Percentiles rank a stretch among this genome's conserved stretches.
These are phyloP conservation scores for Arthrobotrys megalospora DNA, from an alignment of 2,329 filamentous ascomycete species.

Conservation along the genomic window DNA sequence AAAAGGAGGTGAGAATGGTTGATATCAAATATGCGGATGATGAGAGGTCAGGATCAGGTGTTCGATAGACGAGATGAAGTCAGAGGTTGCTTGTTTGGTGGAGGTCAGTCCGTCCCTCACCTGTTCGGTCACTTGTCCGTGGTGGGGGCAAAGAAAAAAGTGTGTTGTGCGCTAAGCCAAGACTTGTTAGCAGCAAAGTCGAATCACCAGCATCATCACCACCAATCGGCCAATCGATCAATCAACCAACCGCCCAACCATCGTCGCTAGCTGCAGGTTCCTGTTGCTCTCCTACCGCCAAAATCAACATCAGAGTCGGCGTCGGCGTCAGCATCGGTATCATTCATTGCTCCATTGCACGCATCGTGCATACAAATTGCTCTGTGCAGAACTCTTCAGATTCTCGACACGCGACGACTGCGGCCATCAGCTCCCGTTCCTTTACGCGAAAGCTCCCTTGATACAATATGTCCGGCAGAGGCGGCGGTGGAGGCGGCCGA, in stretches of 20 bases:
- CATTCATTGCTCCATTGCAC: background rate
- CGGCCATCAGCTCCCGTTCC: background rate
- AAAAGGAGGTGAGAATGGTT: background rate
- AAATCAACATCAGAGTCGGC: background rate
- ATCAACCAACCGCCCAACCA: background rate
- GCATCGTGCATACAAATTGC: background rate
- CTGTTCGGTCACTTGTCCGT: background rate
- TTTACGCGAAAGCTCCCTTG: constrained; percentile 11
- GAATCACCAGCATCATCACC: background rate
- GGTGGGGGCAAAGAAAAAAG: constrained; percentile 42
- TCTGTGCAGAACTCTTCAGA: background rate
- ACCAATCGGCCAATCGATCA: background rate
- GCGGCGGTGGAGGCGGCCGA: constrained; percentile 71
- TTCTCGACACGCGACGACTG: constrained; percentile 11
- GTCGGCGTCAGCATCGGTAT: background rate
- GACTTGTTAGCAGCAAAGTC: background rate
- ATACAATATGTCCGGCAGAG: constrained; percentile 53
- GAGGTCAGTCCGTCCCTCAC: constrained; percentile 12
- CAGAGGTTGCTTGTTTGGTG: constrained; percentile 49
- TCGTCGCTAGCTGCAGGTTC: no score
- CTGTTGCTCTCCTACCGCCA: no score
- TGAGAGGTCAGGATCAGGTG: constrained; percentile 28
- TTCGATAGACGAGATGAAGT: constrained; percentile 51
- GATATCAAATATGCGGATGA: constrained; percentile 18
- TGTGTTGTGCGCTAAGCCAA: constrained; percentile 21